Percentiles rank a stretch among this genome's conserved stretches.
phyloP scores from a whole-genome alignment of 495 filamentous ascomycete species.

The Penicillium angulare region DNA sequence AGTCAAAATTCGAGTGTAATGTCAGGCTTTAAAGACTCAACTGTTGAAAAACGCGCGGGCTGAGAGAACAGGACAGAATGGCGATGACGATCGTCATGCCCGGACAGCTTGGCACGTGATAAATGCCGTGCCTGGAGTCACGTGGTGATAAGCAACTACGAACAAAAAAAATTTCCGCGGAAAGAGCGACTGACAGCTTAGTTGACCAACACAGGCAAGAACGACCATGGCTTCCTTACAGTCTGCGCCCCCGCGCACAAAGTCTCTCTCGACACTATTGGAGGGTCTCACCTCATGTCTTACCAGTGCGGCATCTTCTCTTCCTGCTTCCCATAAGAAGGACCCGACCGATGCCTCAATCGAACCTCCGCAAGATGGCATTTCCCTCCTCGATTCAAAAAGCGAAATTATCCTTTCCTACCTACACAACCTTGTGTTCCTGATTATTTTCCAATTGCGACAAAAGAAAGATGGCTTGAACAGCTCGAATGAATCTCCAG shows the following conservation, averaged over 20 bases:
- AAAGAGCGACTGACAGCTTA: not conserved
- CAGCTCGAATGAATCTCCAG: constrained; percentile 21
- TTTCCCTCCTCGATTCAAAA: constrained; percentile 91
- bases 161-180: constrained; percentile 27
- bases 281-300: constrained; percentile 64
- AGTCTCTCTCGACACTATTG: constrained; percentile 53
- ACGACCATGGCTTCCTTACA: constrained; percentile 23
- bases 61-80: constrained; percentile 15
- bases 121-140: constrained; percentile 9
- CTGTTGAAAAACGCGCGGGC: not conserved
- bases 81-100: constrained; percentile 7
- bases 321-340: constrained; percentile 50
- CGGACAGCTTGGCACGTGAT: constrained; percentile 9
- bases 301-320: constrained; percentile 54
- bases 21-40: not conserved
- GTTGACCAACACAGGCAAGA: constrained; percentile 8
- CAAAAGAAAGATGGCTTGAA: constrained; percentile 38
- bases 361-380: constrained; percentile 73
- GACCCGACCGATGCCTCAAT: constrained; percentile 42
- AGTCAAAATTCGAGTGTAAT: not conserved
- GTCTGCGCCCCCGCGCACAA: constrained; percentile 21
- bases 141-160: constrained; percentile 37
- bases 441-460: constrained; percentile 79
- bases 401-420: constrained; percentile 95
- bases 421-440: constrained; percentile 87